A percentile compares a stretch with the other conserved stretches of the same genome.
Evolutionary conservation across 768 basidiomycete genomes (phyloP).

Genomic region (Mycena rosella): DNA sequence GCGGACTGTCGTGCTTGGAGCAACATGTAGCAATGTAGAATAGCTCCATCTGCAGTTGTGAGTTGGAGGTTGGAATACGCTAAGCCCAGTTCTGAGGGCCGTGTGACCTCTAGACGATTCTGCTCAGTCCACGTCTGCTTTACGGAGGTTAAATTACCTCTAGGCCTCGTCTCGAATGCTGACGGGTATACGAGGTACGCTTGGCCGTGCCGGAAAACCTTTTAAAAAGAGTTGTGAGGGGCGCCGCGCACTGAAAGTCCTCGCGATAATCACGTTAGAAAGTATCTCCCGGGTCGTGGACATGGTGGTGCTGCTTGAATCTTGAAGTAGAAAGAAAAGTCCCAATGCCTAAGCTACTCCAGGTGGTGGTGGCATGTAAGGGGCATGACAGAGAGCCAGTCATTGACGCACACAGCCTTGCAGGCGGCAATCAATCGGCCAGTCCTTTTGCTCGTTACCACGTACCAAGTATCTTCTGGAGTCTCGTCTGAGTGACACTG

Average conservation of each 20-base stretch:
- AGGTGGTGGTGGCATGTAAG: too few species aligned
- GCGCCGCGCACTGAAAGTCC: background rate
- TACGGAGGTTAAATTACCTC: slow-evolving; percentile 9
- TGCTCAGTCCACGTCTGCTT: background rate
- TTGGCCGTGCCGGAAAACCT: slow-evolving; percentile 36
- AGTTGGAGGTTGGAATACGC: slow-evolving; percentile 18
- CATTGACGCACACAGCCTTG: too few species aligned
- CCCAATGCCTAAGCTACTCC: too few species aligned
- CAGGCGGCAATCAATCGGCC: too few species aligned
- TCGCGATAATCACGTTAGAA: slow-evolving; percentile 1
- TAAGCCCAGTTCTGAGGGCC: slow-evolving; percentile 19
- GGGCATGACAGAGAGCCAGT: too few species aligned
- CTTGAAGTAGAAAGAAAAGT: too few species aligned
- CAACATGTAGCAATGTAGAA: slow-evolving; percentile 31
- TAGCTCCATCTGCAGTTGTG: slow-evolving; percentile 26
- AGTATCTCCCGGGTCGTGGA: background rate
- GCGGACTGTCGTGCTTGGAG: slow-evolving; percentile 14
- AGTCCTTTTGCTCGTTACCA: too few species aligned
- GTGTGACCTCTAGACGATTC: background rate
- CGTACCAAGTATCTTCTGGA: too few species aligned
- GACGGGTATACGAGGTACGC: slow-evolving; percentile 38
- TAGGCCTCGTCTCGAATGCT: slow-evolving; percentile 31
- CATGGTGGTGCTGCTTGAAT: background rate
- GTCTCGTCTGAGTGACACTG: too few species aligned
- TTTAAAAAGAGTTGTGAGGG: slow-evolving; percentile 12